phyloP scores from a whole-genome alignment of 2,329 filamentous ascomycete genomes.

The Curvularia lunata region DNA sequence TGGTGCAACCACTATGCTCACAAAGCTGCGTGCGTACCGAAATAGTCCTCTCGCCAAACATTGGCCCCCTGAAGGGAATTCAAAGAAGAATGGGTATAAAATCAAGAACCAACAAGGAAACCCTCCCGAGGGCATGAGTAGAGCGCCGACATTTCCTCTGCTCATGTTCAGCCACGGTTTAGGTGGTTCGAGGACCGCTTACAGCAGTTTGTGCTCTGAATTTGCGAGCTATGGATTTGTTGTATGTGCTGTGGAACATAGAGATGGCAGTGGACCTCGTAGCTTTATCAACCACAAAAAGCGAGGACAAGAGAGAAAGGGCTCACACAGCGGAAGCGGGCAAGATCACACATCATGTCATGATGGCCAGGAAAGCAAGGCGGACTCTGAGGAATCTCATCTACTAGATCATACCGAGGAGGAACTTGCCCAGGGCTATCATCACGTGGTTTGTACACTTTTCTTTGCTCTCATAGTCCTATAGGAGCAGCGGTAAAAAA shows the following conservation, averaged over 20 bases:
- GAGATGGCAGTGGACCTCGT: conserved; percentile 68
- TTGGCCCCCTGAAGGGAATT: conserved; percentile 57
- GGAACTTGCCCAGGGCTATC: conserved; percentile 51
- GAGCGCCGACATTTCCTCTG: conserved; percentile 62
- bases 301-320: conserved; percentile 26
- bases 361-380: conserved; percentile 16
- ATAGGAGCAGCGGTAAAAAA: neutral
- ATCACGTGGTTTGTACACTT: conserved; percentile 52
- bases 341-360: conserved; percentile 11
- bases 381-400: conserved; percentile 36
- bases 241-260: conserved; percentile 68
- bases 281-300: conserved; percentile 65
- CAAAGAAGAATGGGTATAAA: conserved; percentile 47
- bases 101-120: conserved; percentile 52
- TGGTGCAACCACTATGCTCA: conserved; percentile 65
- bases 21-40: conserved; percentile 68
- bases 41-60: conserved; percentile 65
- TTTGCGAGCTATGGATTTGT: conserved; percentile 71
- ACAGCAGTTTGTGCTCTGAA: conserved; percentile 68
- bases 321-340: conserved; percentile 26
- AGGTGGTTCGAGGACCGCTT: conserved; percentile 67
- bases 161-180: conserved; percentile 72
- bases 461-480: neutral
- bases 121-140: conserved; percentile 42
- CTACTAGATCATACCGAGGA: conserved; percentile 49